phyloP scores from a whole-genome alignment of 768 basidiomycete genomes.

The Lactarius quietus region DNA sequence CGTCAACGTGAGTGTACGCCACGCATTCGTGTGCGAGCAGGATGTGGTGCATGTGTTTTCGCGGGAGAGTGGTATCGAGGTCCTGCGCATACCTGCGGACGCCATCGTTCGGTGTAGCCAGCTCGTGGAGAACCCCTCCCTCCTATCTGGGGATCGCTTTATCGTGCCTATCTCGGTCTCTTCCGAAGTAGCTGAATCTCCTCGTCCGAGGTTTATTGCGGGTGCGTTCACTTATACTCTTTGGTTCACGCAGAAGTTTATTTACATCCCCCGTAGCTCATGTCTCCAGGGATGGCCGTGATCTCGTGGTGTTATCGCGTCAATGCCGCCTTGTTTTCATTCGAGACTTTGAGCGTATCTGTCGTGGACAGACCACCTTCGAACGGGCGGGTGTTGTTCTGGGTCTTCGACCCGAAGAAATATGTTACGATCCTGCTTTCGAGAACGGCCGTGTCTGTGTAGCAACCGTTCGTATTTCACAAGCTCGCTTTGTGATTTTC shows the following conservation, averaged over 20 bases:
- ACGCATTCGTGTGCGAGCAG: conserved; percentile 58
- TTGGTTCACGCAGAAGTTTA: not conserved
- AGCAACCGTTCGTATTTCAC: conserved; percentile 9
- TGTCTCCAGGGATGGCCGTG: conserved; percentile 35
- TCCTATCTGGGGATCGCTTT: conserved; percentile 8
- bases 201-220: not conserved
- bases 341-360: conserved; percentile 33
- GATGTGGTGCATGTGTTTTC: conserved; percentile 51
- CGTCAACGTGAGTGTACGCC: conserved; percentile 57
- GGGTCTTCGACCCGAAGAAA: not conserved
- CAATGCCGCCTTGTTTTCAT: conserved; percentile 32
- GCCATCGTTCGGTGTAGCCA: conserved; percentile 1
- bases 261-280: conserved; percentile 31
- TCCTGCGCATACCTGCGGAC: conserved; percentile 36
- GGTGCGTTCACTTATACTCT: not conserved
- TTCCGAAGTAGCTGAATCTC: not conserved
- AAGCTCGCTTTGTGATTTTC: not conserved
- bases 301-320: conserved; percentile 32
- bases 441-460: conserved; percentile 11
- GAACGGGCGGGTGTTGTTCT: not conserved
- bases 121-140: not conserved
- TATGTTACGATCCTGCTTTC: not conserved
- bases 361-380: conserved; percentile 6
- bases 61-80: conserved; percentile 42
- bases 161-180: not conserved